Percentiles rank a stretch among this genome's conserved stretches.
phyloP scores from a whole-genome alignment of 2,329 filamentous ascomycete species.

The Diaporthe ilicicola region DNA sequence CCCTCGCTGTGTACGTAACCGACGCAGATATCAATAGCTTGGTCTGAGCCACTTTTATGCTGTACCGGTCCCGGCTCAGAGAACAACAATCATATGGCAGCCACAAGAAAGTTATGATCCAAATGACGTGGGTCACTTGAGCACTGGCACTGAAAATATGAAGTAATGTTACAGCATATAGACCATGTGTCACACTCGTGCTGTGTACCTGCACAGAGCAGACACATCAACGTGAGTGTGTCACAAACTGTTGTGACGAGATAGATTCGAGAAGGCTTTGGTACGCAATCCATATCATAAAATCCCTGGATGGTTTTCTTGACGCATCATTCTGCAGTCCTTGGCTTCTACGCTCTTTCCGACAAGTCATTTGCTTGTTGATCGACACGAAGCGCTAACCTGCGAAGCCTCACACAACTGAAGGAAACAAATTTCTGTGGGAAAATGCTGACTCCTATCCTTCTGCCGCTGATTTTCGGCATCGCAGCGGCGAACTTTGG shows the following conservation, averaged over 20 bases:
- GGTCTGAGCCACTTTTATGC: too few species aligned
- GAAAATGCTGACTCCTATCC: neutral
- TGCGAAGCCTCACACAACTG: neutral
- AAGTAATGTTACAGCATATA: neutral
- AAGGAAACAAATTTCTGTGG: neutral
- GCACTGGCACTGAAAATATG: too few species aligned
- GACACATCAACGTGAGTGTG: neutral
- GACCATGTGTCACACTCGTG: neutral
- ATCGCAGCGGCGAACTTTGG: neutral
- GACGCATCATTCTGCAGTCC: neutral
- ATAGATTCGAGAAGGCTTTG: neutral
- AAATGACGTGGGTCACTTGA: too few species aligned
- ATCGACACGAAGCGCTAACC: too few species aligned
- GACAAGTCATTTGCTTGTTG: accelerated
- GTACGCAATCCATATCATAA: neutral
- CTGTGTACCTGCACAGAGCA: neutral
- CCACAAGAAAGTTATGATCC: too few species aligned
- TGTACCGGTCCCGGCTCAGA: too few species aligned
- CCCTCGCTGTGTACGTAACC: too few species aligned
- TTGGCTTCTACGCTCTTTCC: neutral
- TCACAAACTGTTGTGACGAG: neutral
- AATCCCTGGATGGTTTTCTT: too few species aligned
- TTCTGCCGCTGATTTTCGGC: neutral
- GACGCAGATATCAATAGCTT: too few species aligned
- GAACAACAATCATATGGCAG: too few species aligned